Conservation (phyloP, 495 filamentous ascomycete genomes). For the Hypoxylon intermedium region DNA sequence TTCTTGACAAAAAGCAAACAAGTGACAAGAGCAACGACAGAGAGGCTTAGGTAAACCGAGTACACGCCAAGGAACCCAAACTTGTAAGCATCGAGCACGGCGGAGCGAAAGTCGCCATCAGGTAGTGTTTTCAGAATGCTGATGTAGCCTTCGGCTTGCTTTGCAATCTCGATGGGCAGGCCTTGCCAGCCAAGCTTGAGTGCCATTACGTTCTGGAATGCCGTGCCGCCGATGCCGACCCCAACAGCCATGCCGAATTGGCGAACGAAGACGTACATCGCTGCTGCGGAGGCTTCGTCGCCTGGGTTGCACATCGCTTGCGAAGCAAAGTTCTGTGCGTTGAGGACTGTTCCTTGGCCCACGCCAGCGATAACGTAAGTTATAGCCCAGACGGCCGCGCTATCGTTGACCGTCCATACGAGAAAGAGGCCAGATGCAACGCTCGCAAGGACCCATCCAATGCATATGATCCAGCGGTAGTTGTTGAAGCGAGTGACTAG, state of each 20-base stretch:
- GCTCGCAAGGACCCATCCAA: slow-evolving; percentile 61
- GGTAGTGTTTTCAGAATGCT: slow-evolving; percentile 47
- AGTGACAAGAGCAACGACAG: slow-evolving; percentile 19
- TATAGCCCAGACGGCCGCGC: slow-evolving; percentile 57
- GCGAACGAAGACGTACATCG: slow-evolving; percentile 66
- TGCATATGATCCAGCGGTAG: slow-evolving; percentile 63
- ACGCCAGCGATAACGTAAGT: slow-evolving; percentile 61
- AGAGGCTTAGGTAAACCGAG: slow-evolving; percentile 26
- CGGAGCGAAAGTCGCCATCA: slow-evolving; percentile 36
- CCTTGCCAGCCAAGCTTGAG: slow-evolving; percentile 51
- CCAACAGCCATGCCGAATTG: slow-evolving; percentile 69
- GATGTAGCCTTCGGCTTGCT: slow-evolving; percentile 57
- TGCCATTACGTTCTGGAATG: slow-evolving; percentile 65
- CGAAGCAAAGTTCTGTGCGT: slow-evolving; percentile 56
- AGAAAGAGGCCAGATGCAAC: slow-evolving; percentile 58
- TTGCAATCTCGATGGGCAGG: slow-evolving; percentile 46
- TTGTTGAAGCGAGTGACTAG: slow-evolving; percentile 56
- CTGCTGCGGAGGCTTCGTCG: slow-evolving; percentile 62
- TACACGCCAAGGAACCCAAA: slow-evolving; percentile 36
- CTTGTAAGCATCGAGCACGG: slow-evolving; percentile 48
- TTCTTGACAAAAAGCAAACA: slow-evolving; percentile 22
- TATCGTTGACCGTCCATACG: slow-evolving; percentile 55
- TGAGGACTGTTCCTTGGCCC: slow-evolving; percentile 62
- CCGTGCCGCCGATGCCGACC: slow-evolving; percentile 67
- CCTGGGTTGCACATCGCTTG: slow-evolving; percentile 58